These are phyloP conservation scores for Pestalotiopsis sp. DNA, from an alignment of 2,329 filamentous ascomycete genomes.

Conservation along the genomic window DNA sequence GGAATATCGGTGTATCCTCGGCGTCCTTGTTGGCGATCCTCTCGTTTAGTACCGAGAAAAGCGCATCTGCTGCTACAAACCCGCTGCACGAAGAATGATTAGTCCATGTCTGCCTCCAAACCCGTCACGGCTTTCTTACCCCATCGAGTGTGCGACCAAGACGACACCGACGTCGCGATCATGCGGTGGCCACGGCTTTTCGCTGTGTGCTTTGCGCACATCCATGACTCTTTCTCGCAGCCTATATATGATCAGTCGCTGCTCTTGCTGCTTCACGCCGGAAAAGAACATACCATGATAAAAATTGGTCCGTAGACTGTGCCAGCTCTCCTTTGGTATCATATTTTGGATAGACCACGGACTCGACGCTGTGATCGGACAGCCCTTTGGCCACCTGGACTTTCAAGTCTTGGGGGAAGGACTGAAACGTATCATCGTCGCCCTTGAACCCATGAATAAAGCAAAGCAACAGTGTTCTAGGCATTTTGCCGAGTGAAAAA, in stretches of 20 bases:
- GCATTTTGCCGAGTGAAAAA: slow-evolving; percentile 28
- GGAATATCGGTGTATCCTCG: slow-evolving; percentile 62
- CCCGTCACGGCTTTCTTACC: slow-evolving; percentile 37
- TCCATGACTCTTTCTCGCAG: slow-evolving; percentile 81
- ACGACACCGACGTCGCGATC: slow-evolving; percentile 80
- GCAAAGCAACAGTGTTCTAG: slow-evolving; percentile 64
- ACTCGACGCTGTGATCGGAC: slow-evolving; percentile 59
- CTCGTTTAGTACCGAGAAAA: slow-evolving; percentile 72
- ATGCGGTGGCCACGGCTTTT: slow-evolving; percentile 73
- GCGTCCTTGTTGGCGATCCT: slow-evolving; percentile 42
- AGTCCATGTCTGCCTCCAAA: too few relatives aligned
- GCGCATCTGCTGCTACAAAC: slow-evolving; percentile 79
- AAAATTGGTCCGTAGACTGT: slow-evolving; percentile 43
- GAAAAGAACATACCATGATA: slow-evolving; percentile 45
- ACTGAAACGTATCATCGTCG: slow-evolving; percentile 67
- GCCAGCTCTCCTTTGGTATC: slow-evolving; percentile 70
- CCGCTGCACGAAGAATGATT: slow-evolving; percentile 57
- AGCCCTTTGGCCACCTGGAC: slow-evolving; percentile 57
- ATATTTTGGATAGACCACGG: slow-evolving; percentile 69
- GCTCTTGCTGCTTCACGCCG: too few relatives aligned
- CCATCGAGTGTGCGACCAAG: slow-evolving; percentile 82
- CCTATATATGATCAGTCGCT: slow-evolving; percentile 43
- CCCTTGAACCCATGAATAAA: slow-evolving; percentile 80
- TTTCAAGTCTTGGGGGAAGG: slow-evolving; percentile 65
- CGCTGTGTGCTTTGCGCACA: slow-evolving; percentile 66